Base-by-base conservation (phyloP, 1,284 basidiomycete species). In the Melampsora abietis-canadensis region DNA sequence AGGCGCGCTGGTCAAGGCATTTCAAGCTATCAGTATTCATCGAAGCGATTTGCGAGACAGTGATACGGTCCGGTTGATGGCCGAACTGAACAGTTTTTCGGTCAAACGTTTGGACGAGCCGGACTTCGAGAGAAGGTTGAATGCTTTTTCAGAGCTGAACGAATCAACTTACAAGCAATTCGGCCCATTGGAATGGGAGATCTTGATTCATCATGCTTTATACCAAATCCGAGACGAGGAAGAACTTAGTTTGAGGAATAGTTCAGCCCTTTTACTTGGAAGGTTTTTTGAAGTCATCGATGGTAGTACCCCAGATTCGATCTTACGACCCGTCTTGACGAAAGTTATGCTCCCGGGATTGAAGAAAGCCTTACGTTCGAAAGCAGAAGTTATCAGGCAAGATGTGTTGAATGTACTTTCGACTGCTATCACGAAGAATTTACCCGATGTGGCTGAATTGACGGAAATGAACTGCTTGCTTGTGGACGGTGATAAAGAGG, bases 401-500 rank as follows among this genome's bases (percentile, higher is more conserved):
- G 96, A 99, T 79, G 85, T 93, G 2, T 85, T 98, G 1, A 85
- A 86, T 1, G 91, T 98, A 17, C 83, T 98, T 76, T 88, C 90
- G 0, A 87, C 90, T 77, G 89, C 91, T 0, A 88, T 94, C 3
- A 84, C 86, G 51, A 75, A 78, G 40, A 86, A 86, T 76, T 92
- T 91, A 77, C 83, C 85, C 2, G 81, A 84, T n/a, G 84, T 92
- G 24, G 81, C 83, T 0, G 82, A 86, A 1, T 83, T 97, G 54
- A 86, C 87, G 63, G 93, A 97, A 80, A 89, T 97, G 88, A 86
- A 84, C 7, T 85, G 88, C 12, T 84, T 98, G 12, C 85, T 97
- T n/a, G 92, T 91, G 4, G 88, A 86, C 19, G 94, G 92, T 0
- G 95, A 98, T 80, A 90, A 92, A 63, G 96, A 98, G 82, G 94